phyloP scores from a whole-genome alignment of 2,329 filamentous ascomycete species.

The Stemphylium lycopersici region DNA sequence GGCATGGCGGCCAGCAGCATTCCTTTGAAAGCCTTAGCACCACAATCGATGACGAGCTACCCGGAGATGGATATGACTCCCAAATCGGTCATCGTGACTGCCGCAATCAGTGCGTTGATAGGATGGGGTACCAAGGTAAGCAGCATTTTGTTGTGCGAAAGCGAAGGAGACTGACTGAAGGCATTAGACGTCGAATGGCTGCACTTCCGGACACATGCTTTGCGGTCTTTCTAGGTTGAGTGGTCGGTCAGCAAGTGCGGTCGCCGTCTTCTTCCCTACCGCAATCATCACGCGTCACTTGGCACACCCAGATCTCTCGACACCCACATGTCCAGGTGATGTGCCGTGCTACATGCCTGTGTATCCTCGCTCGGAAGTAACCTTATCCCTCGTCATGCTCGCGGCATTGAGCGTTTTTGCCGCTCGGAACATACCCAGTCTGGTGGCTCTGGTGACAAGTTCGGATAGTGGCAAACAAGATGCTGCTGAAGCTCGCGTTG shows the following conservation, averaged over 20 bases:
- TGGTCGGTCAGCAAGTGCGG: constrained; percentile 56
- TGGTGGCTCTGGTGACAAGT: constrained; percentile 21
- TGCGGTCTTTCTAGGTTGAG: constrained; percentile 59
- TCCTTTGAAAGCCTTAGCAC: constrained; percentile 51
- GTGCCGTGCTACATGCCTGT: constrained; percentile 55
- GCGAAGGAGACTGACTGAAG: constrained; percentile 13
- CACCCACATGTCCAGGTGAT: constrained; percentile 43
- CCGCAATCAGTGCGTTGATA: constrained; percentile 53
- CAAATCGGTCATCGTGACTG: constrained; percentile 46
- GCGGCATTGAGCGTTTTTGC: constrained; percentile 35
- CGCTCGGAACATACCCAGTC: constrained; percentile 28
- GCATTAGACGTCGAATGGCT: constrained; percentile 50
- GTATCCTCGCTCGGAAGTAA: constrained; percentile 46
- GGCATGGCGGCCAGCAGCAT: constrained; percentile 55
- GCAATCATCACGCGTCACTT: constrained; percentile 47
- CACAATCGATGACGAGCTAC: constrained; percentile 54
- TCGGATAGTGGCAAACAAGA: constrained; percentile 13
- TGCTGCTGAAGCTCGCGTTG: neutral
- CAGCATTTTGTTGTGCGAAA: neutral
- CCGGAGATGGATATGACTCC: constrained; percentile 45
- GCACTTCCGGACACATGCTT: constrained; percentile 63
- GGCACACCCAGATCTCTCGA: constrained; percentile 50
- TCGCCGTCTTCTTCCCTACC: constrained; percentile 43
- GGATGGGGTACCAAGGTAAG: constrained; percentile 61
- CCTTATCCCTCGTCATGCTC: constrained; percentile 46